phyloP scores from a whole-genome alignment of 2,329 filamentous ascomycete genomes.

The Fusarium anthophilum region DNA sequence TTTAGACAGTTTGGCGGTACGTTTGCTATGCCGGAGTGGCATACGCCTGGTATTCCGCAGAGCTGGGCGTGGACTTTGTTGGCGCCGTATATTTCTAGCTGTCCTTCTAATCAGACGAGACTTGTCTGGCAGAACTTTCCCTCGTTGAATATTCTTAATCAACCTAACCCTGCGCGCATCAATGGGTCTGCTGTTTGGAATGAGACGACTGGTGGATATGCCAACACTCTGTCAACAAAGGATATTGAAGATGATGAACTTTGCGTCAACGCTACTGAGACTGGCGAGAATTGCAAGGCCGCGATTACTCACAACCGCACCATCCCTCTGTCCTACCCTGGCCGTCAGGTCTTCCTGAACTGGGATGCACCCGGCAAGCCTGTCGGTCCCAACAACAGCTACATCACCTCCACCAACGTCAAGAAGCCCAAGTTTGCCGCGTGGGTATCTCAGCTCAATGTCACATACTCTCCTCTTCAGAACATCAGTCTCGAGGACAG shows the following conservation, averaged over 20 bases:
- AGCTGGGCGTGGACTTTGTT: conserved; percentile 86
- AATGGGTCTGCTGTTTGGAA: conserved; percentile 69
- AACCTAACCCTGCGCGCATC: conserved; percentile 77
- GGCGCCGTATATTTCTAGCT: conserved; percentile 82
- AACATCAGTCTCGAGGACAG: conserved; percentile 58
- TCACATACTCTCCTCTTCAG: conserved; percentile 73
- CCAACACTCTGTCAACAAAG: conserved; percentile 62
- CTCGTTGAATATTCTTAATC: conserved; percentile 74
- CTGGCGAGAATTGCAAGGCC: conserved; percentile 65
- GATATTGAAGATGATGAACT: conserved; percentile 56
- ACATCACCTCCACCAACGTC: conserved; percentile 72
- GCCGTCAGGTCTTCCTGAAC: conserved; percentile 73
- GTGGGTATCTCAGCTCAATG: conserved; percentile 81
- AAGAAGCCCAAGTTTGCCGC: conserved; percentile 71
- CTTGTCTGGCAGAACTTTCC: conserved; percentile 89
- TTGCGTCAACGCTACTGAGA: conserved; percentile 67
- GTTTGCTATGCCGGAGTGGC: conserved; percentile 86
- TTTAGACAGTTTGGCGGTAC: conserved; percentile 85
- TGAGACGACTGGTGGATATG: conserved; percentile 70
- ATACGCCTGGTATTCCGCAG: conserved; percentile 81
- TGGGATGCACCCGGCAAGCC: conserved; percentile 77
- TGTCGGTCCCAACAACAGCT: conserved; percentile 84
- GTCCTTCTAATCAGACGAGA: conserved; percentile 76
- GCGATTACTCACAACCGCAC: conserved; percentile 75
- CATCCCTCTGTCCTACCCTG: conserved; percentile 77